Evolutionary conservation across 2,329 filamentous ascomycete species (phyloP).

Genomic region (Phoma herbarum): DNA sequence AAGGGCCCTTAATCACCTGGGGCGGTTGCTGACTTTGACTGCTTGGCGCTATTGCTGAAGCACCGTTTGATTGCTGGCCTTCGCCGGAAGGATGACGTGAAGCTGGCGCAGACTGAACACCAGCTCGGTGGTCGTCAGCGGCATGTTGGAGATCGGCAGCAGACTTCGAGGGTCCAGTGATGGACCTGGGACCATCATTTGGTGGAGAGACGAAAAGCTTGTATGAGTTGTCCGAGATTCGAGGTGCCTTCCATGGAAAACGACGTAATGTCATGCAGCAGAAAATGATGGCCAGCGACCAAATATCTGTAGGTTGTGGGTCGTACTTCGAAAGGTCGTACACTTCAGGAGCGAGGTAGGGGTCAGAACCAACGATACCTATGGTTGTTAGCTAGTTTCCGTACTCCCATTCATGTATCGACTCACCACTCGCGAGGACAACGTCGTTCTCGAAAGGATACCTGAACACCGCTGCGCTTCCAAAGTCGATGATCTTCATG

Average conservation of each 20-base stretch:
- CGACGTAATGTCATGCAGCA: conserved; percentile 96
- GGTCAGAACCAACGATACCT: conserved; percentile 88
- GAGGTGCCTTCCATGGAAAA: conserved; percentile 97
- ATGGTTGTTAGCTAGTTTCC: conserved; percentile 26
- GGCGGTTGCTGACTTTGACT: conserved; percentile 61
- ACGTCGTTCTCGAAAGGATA: conserved; percentile 96
- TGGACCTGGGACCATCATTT: conserved; percentile 58
- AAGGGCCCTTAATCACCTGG: conserved; percentile 84
- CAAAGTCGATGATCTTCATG: conserved; percentile 99
- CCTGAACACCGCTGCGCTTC: conserved; percentile 93
- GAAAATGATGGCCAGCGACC: conserved; percentile 98
- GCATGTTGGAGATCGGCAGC: conserved; percentile 51
- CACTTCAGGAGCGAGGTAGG: conserved; percentile 95
- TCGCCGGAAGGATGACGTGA: conserved; percentile 50
- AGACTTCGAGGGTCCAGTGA: conserved; percentile 45
- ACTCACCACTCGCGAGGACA: conserved; percentile 79
- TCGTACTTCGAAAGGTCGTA: conserved; percentile 95
- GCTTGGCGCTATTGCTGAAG: conserved; percentile 32
- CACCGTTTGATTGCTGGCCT: conserved; percentile 26
- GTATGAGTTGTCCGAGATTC: conserved; percentile 91
- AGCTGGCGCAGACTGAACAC: conserved; percentile 52
- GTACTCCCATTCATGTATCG: neutral
- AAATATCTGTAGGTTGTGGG: conserved; percentile 92
- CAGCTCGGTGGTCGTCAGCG: conserved; percentile 36
- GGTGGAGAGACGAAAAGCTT: conserved; percentile 90